Evolutionary conservation across 2,329 filamentous ascomycete genomes (phyloP).

Genomic region (Diaporthe sp.): DNA sequence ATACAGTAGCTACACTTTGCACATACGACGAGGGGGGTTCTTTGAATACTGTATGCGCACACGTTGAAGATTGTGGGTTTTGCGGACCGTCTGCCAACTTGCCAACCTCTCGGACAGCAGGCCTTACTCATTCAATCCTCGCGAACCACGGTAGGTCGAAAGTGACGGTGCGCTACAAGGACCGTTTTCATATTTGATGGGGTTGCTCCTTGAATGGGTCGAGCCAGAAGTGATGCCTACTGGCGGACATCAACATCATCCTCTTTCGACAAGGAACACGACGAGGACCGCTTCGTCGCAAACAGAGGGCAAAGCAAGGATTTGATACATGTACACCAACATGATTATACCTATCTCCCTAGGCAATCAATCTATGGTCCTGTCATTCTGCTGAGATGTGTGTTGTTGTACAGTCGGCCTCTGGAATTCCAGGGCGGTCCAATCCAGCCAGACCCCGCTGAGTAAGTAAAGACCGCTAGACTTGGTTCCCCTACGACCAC

Average conservation of each 20-base stretch:
- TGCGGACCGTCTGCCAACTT: constrained; percentile 27
- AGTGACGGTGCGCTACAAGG: background rate
- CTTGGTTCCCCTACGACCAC: background rate
- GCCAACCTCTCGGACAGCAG: background rate
- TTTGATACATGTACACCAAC: no score
- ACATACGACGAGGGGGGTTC: background rate
- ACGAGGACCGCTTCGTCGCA: no score
- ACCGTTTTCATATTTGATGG: background rate
- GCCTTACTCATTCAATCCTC: background rate
- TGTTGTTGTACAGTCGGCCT: no score
- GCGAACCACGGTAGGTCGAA: background rate
- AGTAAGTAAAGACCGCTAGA: background rate
- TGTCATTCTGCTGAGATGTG: no score
- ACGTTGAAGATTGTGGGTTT: constrained; percentile 18
- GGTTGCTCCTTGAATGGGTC: background rate
- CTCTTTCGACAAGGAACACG: no score
- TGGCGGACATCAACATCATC: no score
- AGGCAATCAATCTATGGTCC: no score
- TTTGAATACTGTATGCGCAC: constrained; percentile 15
- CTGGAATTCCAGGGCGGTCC: background rate
- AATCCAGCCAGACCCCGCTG: background rate
- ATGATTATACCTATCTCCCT: no score
- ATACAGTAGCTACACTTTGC: constrained; percentile 32
- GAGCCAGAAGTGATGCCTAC: background rate
- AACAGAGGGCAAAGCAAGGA: no score